Conservation (phyloP, 768 basidiomycete genomes). For the Cyclocybe aegerita region DNA sequence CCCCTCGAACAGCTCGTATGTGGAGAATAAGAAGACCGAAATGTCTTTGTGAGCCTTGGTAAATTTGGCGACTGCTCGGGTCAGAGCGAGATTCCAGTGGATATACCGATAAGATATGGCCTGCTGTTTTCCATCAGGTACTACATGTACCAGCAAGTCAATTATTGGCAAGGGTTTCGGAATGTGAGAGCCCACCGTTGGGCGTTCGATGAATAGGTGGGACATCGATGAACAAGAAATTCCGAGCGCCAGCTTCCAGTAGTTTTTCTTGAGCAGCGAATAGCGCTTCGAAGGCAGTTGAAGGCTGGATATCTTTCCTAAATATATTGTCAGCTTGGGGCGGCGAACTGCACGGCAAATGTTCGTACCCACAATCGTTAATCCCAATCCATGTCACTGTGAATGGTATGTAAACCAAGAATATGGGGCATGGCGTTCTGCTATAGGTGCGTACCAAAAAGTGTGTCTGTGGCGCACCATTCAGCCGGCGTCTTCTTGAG, state of each 20-base stretch:
- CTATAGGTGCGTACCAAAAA: slow-evolving; percentile 41
- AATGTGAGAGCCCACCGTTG: slow-evolving; percentile 26
- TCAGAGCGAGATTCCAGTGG: slow-evolving; percentile 47
- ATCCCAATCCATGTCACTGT: slow-evolving; percentile 67
- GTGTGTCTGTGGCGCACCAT: slow-evolving; percentile 41
- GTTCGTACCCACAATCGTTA: slow-evolving; percentile 46
- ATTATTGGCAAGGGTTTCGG: background rate
- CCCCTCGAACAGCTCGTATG: slow-evolving; percentile 44
- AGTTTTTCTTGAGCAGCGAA: slow-evolving; percentile 46
- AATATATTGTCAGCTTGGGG: background rate
- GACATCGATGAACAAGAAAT: slow-evolving; percentile 60
- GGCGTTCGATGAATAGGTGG: slow-evolving; percentile 54
- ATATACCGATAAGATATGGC: background rate
- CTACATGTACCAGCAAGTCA: background rate
- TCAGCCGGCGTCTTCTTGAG: slow-evolving; percentile 32
- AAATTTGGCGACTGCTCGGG: slow-evolving; percentile 33
- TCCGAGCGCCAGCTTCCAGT: slow-evolving; percentile 46
- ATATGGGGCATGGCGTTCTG: background rate
- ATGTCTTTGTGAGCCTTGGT: slow-evolving; percentile 35
- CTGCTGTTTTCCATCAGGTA: background rate
- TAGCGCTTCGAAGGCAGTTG: slow-evolving; percentile 28
- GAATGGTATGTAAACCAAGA: background rate
- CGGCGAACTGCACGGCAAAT: background rate
- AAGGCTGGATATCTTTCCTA: slow-evolving; percentile 19
- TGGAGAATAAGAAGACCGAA: slow-evolving; percentile 51